Base-by-base conservation (phyloP, 1,284 basidiomycete genomes). In the Ustilago shanxiensis region DNA sequence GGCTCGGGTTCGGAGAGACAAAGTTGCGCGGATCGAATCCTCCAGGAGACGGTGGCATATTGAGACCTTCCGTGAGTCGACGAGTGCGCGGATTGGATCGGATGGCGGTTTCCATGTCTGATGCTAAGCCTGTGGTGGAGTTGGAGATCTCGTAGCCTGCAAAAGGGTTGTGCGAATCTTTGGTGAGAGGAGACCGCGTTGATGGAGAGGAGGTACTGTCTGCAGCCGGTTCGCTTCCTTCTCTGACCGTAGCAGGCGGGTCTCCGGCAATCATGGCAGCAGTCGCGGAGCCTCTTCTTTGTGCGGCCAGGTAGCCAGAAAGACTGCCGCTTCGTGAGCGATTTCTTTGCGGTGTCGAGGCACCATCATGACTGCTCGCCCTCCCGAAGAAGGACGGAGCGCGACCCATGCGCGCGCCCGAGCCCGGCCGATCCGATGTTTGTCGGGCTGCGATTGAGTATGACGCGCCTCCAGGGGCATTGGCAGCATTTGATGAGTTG, bases 1-100 rank as follows among this genome's bases (percentile, higher is more conserved):
- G 79, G 28, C 64, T 80, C 0, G 73, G 77, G 53, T 73, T 53
- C 3, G 79, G 64, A 18, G 79, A 77, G 11, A 79, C 79, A 33
- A 56, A 78, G 45, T 71, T 58, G 22, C 63, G 66, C 20, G 77
- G 79, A 29, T 80, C 71, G 57, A 80, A 79, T n/a, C 68, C 68
- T 13, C 63, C 64, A 24, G 70, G 71, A 6, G 71, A 60, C 16
- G 61, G 6, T 1, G 65, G 74, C 16, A 63, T 29, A 9, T 47
- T n/a, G 14, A 77, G 41, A 18, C 66, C 66, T 50, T 77, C 74
- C 2, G 74, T 72, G 35, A 77, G 58, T 22, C 66, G 55, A 5
- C 74, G 60, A 3, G 66, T 69, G 58, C 69, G 66, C 13, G 69
- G 56, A 52, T 68, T 77, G 60, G 57, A 31, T 39, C 74, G 65